Base-by-base conservation (phyloP, 2,329 filamentous ascomycete genomes). In the Xylaria sp. region DNA sequence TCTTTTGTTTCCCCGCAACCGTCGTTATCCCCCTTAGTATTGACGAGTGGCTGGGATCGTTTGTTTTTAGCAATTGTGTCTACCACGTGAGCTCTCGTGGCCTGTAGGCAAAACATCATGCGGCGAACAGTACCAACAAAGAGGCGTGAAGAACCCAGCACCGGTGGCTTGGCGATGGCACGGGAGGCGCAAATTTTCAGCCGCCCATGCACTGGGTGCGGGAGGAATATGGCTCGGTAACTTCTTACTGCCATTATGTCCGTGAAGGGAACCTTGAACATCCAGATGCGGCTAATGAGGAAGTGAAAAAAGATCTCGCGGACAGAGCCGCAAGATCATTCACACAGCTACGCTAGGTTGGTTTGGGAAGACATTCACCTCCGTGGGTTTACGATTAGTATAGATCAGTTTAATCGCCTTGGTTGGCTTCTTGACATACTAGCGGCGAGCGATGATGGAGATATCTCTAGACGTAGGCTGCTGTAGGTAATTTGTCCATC, bases 151-250 rank as follows among this genome's bases (percentile, higher is more conserved):
- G 13, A 28, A 28, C 28, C 51, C 51, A 33, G n/a, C 51, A 52
- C 7, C 5, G 2, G 49, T 31, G 43, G 51, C 51, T 58, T 10
- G 55, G 31, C 23, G 43, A 60, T 28, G 36, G 58, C 64, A 69
- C 67, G 63, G 55, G 67, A 66, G 55, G 48, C 59, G 63, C 55
- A 63, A 66, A 60, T 66, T 69, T 69, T 63, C 59, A 63, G 59
- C 63, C 59, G 49, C 55, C 57, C 57, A 51, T 63, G 59, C 33
- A 36, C 31, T 66, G 39, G 23, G 20, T 48, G 62, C 55, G 49
- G 46, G 55, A 9, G 41, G 18, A 46, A 46, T 18, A 55, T 57
- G 43, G 52, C 12, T 64, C 59, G 48, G 51, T 23, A 31, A 55
- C 48, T 62, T 39, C 39, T 56, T 55, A 56, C 8, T 10, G 20